phyloP scores from a whole-genome alignment of 2,329 filamentous ascomycete genomes.

The Trichoderma atrobrunneum region DNA sequence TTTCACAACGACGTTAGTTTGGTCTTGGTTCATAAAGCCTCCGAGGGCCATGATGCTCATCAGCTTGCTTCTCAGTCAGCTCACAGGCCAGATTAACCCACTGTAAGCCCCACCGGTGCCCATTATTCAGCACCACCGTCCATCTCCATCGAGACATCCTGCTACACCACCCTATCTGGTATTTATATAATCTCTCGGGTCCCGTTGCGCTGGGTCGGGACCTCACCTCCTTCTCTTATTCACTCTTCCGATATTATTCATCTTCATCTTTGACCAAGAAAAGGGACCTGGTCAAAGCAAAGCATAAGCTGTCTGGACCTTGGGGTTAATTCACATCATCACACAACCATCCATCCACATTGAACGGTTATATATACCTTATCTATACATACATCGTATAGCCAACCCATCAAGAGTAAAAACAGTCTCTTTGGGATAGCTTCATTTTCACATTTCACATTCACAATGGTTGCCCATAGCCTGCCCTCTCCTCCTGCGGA shows the following conservation, averaged over 20 bases:
- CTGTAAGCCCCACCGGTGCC: not conserved
- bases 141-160: not conserved
- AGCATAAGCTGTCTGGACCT: not conserved
- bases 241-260: not conserved
- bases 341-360: not conserved
- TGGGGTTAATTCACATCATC: not conserved
- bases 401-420: not conserved
- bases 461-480: constrained; percentile 44
- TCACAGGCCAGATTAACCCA: not conserved
- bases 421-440: not conserved
- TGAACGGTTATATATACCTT: not conserved
- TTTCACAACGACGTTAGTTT: not conserved
- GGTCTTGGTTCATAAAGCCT: not conserved
- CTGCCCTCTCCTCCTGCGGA: constrained; percentile 54
- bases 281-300: not conserved
- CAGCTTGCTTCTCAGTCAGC: constrained; percentile 6
- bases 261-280: not conserved
- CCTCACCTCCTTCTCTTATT: not conserved
- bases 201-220: constrained; percentile 7
- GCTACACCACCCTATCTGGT: not conserved
- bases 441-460: constrained; percentile 24
- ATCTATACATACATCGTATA: not conserved
- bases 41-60: not conserved
- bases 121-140: constrained; percentile 8
- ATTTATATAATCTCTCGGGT: constrained; percentile 14